Percentiles rank a stretch among this genome's conserved stretches.
Conservation (phyloP, 352 stramenopile genomes). For the Phytopythium sindhum region DNA sequence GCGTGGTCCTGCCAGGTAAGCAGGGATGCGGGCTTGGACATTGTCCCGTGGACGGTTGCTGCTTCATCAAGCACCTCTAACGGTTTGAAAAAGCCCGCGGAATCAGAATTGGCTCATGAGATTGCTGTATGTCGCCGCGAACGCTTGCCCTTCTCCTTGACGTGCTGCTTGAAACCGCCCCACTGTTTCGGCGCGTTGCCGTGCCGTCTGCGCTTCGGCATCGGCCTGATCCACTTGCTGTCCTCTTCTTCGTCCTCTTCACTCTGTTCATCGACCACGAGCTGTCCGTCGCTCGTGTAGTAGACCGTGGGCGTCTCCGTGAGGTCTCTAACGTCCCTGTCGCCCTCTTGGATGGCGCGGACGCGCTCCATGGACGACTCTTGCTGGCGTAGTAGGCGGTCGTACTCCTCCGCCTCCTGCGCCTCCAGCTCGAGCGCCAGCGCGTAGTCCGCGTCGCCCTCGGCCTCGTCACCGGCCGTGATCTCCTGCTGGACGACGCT, state of each 20-base stretch:
- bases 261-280: not conserved
- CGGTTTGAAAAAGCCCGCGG: not conserved
- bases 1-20: not conserved
- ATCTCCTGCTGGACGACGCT: constrained; percentile 73
- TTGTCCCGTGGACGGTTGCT: too few relatives aligned
- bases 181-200: not conserved
- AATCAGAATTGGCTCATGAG: not conserved
- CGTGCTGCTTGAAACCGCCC: not conserved
- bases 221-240: not conserved
- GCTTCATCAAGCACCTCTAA: not conserved
- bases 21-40: not conserved
- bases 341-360: not conserved
- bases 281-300: not conserved
- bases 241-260: not conserved
- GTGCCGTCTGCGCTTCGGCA: not conserved
- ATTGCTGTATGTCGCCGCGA: not conserved
- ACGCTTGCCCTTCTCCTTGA: not conserved
- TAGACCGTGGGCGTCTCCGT: not conserved
- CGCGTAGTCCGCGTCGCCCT: not conserved
- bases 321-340: not conserved
- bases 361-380: not conserved
- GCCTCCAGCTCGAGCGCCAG: constrained; percentile 4
- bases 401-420: constrained; percentile 5
- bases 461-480: not conserved
- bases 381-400: not conserved